phyloP scores from a whole-genome alignment of 495 filamentous ascomycete species.

The Aspergillus ostianus region DNA sequence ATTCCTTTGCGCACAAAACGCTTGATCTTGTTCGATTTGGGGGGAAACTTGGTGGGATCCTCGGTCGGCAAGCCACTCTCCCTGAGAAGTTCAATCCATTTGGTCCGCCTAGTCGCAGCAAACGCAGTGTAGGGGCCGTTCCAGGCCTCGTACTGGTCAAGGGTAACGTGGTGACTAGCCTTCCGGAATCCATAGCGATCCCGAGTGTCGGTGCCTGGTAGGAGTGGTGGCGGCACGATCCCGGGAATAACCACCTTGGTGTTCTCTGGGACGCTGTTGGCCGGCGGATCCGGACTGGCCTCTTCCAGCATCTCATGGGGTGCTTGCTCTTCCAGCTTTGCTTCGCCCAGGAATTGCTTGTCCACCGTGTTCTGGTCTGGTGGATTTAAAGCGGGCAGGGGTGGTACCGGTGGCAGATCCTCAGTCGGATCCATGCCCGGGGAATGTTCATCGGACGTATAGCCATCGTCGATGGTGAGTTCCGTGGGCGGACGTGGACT shows the following conservation, averaged over 20 bases:
- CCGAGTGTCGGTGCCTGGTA: slow-evolving; percentile 42
- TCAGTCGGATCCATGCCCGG: slow-evolving; percentile 21
- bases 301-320: slow-evolving; percentile 24
- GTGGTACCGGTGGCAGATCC: slow-evolving; percentile 26
- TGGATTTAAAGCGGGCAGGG: slow-evolving; percentile 25
- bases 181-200: slow-evolving; percentile 93
- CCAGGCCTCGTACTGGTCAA: slow-evolving; percentile 82
- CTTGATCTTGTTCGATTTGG: slow-evolving; percentile 77
- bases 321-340: slow-evolving; percentile 6
- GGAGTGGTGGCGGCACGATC: slow-evolving; percentile 36
- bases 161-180: slow-evolving; percentile 72
- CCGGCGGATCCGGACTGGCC: slow-evolving; percentile 16
- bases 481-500: slow-evolving; percentile 33
- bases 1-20: slow-evolving; percentile 94
- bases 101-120: slow-evolving; percentile 66
- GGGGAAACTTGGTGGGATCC: slow-evolving; percentile 74
- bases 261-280: slow-evolving; percentile 28
- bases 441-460: slow-evolving; percentile 20
- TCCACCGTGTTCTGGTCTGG: slow-evolving; percentile 16
- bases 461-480: slow-evolving; percentile 26
- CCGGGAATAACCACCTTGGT: slow-evolving; percentile 45
- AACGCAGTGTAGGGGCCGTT: slow-evolving; percentile 66
- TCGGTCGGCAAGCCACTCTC: slow-evolving; percentile 71
- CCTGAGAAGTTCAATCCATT: slow-evolving; percentile 76
- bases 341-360: slow-evolving; percentile 12